phyloP scores from a whole-genome alignment of 169 alveolate genomes.

The Plasmodium fragile region DNA sequence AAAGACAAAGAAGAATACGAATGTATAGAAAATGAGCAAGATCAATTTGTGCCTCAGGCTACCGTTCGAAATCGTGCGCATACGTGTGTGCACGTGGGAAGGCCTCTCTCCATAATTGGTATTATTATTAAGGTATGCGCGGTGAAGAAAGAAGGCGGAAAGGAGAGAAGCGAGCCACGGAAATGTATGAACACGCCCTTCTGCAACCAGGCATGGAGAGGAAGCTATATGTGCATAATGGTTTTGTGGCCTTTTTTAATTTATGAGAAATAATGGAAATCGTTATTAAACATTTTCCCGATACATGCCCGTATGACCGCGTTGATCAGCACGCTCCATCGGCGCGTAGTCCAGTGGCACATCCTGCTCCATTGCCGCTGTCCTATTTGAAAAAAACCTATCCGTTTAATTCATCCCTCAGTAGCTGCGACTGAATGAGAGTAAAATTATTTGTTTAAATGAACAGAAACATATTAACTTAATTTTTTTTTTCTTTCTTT shows the following conservation, averaged over 20 bases:
- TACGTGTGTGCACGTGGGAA: neutral
- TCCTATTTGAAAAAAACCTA: neutral
- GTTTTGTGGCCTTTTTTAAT: neutral
- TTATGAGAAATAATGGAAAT: neutral
- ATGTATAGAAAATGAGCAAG: neutral
- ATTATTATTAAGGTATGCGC: neutral
- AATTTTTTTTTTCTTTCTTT: too few species aligned
- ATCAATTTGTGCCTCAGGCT: neutral
- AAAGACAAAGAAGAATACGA: conserved; percentile 26
- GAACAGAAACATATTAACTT: neutral
- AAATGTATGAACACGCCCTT: neutral
- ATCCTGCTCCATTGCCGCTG: neutral
- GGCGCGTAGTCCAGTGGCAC: neutral
- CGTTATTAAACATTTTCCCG: neutral
- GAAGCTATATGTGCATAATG: neutral
- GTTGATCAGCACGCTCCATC: neutral
- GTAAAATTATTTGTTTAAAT: conserved; percentile 1
- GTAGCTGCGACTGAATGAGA: neutral
- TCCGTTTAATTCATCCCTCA: neutral
- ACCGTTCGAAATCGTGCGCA: neutral
- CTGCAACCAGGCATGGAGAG: neutral
- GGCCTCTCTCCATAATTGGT: neutral
- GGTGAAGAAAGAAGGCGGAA: neutral
- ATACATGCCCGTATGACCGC: neutral
- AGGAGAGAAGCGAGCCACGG: neutral